Evolutionary conservation across 2,329 filamentous ascomycete genomes (phyloP).

Genomic region (Thielaviopsis punctulata): DNA sequence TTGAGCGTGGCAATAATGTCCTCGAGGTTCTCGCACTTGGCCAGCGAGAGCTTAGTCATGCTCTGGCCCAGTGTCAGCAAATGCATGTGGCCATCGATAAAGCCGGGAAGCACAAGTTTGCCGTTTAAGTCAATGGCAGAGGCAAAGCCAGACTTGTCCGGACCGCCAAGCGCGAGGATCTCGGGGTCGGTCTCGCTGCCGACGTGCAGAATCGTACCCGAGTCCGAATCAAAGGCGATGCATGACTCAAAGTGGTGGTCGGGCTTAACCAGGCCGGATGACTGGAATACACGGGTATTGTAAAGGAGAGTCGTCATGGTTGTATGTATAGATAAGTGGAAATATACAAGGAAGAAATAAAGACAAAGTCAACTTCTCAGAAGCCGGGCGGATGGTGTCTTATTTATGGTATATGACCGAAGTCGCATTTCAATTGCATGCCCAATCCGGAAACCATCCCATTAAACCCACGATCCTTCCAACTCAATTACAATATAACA

Average conservation of each 20-base stretch:
- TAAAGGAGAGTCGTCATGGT: conserved; percentile 13
- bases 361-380: not conserved
- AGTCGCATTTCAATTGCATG: too few relatives aligned
- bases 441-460: too few relatives aligned
- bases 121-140: conserved; percentile 19
- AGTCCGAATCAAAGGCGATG: conserved; percentile 8
- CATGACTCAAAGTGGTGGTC: conserved; percentile 9
- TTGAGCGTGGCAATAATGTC: conserved; percentile 32
- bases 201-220: conserved; percentile 10
- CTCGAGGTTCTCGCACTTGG: conserved; percentile 28
- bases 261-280: conserved; percentile 10
- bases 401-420: too few relatives aligned
- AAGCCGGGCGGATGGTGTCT: not conserved
- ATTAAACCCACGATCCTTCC: too few relatives aligned
- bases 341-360: not conserved
- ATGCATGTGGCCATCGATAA: conserved; percentile 42
- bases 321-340: not conserved
- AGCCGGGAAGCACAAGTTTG: conserved; percentile 31
- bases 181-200: conserved; percentile 7
- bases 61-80: conserved; percentile 36
- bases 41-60: conserved; percentile 31
- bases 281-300: conserved; percentile 13
- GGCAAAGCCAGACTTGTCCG: conserved; percentile 6
- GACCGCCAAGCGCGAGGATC: conserved; percentile 4
- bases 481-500: too few relatives aligned